phyloP scores from a whole-genome alignment of 2,329 filamentous ascomycete genomes.

The Verticillium zaregamsianum region DNA sequence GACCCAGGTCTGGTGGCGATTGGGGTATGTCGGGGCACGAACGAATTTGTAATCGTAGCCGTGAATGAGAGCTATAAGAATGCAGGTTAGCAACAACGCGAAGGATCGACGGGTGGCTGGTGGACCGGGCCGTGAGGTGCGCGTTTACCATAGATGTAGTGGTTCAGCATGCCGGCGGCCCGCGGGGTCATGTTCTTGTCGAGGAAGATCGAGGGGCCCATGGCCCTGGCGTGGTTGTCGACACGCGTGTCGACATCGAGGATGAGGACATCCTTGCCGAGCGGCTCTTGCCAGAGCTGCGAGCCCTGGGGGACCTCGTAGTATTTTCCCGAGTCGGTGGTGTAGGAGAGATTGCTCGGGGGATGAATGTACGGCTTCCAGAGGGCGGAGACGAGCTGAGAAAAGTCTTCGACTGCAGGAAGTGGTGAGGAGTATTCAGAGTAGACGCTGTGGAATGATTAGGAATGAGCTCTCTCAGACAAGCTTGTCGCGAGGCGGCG shows the following conservation, averaged over 20 bases:
- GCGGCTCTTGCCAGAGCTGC: constrained; percentile 1
- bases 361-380: constrained; percentile 1
- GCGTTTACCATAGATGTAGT: constrained; percentile 30
- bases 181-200: constrained; percentile 4
- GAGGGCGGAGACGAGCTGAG: background rate
- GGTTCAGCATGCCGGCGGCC: constrained; percentile 25
- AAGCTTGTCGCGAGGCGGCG: background rate
- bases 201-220: constrained; percentile 5
- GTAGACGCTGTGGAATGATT: background rate
- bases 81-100: background rate
- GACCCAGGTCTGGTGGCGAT: constrained; percentile 41
- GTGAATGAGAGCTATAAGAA: constrained; percentile 33
- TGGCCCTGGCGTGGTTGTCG: constrained; percentile 1
- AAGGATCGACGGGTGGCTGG: background rate
- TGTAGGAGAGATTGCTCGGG: background rate
- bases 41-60: constrained; percentile 46
- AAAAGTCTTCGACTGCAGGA: background rate
- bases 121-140: background rate
- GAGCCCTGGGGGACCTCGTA: background rate
- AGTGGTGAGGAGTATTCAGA: background rate
- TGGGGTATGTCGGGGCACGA: constrained; percentile 32
- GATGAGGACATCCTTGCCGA: constrained; percentile 6
- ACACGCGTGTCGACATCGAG: constrained; percentile 9
- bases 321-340: background rate
- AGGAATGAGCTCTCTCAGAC: no score